Evolutionary conservation across 164 flowering plant species (phyloP).

Genomic region (Tetrastigma voinierianum): DNA sequence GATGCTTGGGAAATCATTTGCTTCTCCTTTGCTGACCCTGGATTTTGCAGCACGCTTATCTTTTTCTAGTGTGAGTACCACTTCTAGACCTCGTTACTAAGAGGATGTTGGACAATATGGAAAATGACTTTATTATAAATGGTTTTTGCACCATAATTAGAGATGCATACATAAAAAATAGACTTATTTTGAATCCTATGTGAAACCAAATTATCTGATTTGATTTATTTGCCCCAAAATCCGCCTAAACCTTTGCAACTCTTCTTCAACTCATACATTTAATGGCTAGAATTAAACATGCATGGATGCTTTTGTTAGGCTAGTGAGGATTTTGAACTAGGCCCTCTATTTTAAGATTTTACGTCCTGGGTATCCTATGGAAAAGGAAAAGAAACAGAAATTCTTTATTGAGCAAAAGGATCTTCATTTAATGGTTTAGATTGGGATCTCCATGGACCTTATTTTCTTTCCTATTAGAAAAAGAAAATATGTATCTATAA

Average conservation of each 20-base stretch:
- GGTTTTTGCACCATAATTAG: background rate
- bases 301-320: too few species aligned
- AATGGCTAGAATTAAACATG: too few species aligned
- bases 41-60: constrained; percentile 20
- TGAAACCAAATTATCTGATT: background rate
- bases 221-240: background rate
- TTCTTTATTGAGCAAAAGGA: too few species aligned
- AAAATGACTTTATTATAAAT: background rate
- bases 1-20: constrained; percentile 40
- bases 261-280: too few species aligned
- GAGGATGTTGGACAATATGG: background rate
- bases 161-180: background rate
- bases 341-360: too few species aligned
- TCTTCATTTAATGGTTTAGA: too few species aligned
- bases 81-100: background rate
- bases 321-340: too few species aligned
- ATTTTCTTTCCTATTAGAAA: too few species aligned
- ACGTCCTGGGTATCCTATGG: too few species aligned
- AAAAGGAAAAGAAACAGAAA: too few species aligned
- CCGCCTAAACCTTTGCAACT: background rate
- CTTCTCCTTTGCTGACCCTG: constrained; percentile 30
- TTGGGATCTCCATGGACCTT: too few species aligned
- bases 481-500: too few species aligned
- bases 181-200: background rate
- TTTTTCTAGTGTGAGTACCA: constrained; percentile 29